These are phyloP conservation scores for Linnemannia elongata DNA, from an alignment of 192 early-diverging fungal genomes.

Conservation along the genomic window DNA sequence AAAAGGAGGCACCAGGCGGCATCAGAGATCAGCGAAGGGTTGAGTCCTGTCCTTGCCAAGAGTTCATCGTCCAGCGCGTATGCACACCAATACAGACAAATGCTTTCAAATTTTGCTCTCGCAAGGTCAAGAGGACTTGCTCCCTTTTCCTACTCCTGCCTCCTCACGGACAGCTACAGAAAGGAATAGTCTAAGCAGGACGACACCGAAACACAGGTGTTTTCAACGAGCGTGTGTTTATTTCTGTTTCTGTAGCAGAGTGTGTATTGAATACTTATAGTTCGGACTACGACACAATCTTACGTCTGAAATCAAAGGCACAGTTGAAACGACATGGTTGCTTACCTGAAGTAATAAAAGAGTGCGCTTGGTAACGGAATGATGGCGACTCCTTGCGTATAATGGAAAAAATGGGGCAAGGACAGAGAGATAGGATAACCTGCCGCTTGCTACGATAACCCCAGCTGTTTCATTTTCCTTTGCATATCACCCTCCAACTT, in stretches of 20 bases:
- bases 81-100: not conserved
- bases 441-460: not conserved
- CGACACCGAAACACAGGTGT: no score
- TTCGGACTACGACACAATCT: no score
- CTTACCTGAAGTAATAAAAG: no score
- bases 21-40: constrained; percentile 34
- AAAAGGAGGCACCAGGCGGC: constrained; percentile 29
- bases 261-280: no score
- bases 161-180: not conserved
- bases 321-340: no score
- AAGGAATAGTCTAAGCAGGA: no score
- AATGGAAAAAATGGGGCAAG: no score
- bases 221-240: no score
- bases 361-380: no score
- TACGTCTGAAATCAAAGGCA: no score
- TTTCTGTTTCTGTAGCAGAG: no score
- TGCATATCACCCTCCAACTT: not conserved
- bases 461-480: not conserved
- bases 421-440: not conserved
- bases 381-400: no score
- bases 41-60: constrained; percentile 6
- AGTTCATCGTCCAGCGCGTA: constrained; percentile 7
- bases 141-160: not conserved
- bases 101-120: not conserved
- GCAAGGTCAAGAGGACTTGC: not conserved